Base-by-base conservation (phyloP, 805 yeast species). In the Naumovozyma baii region DNA sequence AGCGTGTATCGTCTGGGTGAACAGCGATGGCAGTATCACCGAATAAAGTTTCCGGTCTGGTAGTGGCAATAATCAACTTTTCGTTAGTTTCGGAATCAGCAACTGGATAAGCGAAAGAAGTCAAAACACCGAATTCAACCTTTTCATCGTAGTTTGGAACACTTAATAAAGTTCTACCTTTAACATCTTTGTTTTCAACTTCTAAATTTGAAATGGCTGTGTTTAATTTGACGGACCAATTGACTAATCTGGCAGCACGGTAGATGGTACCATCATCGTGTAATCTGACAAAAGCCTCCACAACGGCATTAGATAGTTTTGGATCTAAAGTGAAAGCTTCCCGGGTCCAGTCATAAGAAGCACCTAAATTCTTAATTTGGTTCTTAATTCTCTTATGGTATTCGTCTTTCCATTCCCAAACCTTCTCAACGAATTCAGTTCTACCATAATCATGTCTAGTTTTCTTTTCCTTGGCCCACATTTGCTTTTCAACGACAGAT, bases 11-110 rank as follows among this genome's bases (percentile, higher is more conserved):
- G 34, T 88, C 77, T 43, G 98, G 98, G 64, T 92, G 98, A 40
- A 92, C 95, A 32, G 98, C 98, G 52, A 92, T 83, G 60, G 82
- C 98, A 41, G 96, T 87, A 67, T 92, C 98, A 72, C 98, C 98
- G 56, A 92, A 90, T 51, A 92, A 67, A 43, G 98, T 92, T 69
- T 92, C 98, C 33, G 98, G 98, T 77, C 98, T 90, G 31, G 98
- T 92, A 37, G 98, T 92, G 28, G 98, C 98, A 49, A 92, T 95
- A 42, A 90, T 70, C 39, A 92, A 57, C 64, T 73, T 82, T 67
- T 92, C 98, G 47, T 83, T 90, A 17, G 43, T 46, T 19, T 45
- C 46, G 13, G 88, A 78, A 36, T 70, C 83, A 44, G 81, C 90
- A 44, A 92, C 87, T 44, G 77, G 83, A 63, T 92, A 92, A 16